Evolutionary conservation across 2,329 filamentous ascomycete genomes (phyloP).

Genomic region (Paramyrothecium roridum): DNA sequence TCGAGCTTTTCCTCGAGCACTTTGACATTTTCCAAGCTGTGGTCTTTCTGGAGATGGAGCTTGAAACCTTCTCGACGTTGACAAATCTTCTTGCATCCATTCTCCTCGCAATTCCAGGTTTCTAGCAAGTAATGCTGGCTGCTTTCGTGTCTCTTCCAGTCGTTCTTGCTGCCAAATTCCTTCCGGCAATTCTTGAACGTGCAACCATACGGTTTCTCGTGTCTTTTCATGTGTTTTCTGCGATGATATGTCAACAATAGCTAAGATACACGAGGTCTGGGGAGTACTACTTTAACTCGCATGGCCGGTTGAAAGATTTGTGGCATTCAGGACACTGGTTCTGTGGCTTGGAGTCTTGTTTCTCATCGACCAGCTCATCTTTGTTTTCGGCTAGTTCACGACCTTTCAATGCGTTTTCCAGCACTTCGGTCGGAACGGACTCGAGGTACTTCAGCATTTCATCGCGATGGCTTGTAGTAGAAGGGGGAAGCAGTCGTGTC

Average conservation of each 20-base stretch:
- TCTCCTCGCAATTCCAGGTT: conserved; percentile 65
- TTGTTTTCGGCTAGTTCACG: not conserved
- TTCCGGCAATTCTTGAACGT: conserved; percentile 69
- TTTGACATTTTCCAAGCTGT: conserved; percentile 31
- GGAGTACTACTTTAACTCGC: conserved; percentile 51
- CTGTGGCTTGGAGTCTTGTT: conserved; percentile 7
- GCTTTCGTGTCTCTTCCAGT: conserved; percentile 90
- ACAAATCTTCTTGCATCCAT: conserved; percentile 56
- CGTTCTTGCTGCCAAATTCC: conserved; percentile 85
- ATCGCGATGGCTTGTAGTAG: not conserved
- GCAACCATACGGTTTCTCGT: conserved; percentile 78
- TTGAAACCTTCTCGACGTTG: conserved; percentile 57
- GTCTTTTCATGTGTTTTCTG: conserved; percentile 83
- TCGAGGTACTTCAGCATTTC: not conserved
- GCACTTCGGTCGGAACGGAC: conserved; percentile 24
- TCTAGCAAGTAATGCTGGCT: conserved; percentile 72
- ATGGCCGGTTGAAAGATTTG: conserved; percentile 47
- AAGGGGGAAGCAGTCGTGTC: not conserved
- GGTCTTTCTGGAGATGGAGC: conserved; percentile 55
- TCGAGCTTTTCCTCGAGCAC: conserved; percentile 42
- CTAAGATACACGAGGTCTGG: not conserved
- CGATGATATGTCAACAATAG: conserved; percentile 13
- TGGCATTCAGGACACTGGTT: conserved; percentile 35
- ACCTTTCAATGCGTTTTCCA: conserved; percentile 26
- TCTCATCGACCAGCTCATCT: conserved; percentile 7